Base-by-base conservation (phyloP, 2,329 filamentous ascomycete genomes). In the Sclerotinia sclerotiorum region DNA sequence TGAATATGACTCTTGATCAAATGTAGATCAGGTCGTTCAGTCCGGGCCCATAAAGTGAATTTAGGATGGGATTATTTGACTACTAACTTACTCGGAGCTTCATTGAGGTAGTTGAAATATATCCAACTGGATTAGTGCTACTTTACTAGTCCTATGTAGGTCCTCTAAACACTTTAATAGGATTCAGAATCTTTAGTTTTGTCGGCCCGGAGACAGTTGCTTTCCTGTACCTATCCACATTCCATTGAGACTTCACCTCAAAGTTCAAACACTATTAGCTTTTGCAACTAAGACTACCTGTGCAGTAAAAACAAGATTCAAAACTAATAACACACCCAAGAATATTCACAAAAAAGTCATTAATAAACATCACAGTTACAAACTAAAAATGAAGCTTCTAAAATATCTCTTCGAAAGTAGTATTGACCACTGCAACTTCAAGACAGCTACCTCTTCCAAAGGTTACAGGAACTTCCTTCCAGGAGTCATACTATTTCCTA, bases 71-170 rank as follows among this genome's bases (percentile, higher is more conserved):
- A 3, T 6, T 15, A 21, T 3, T 21, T 21, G 27, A 2, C 11
- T 15, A 21, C 5, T 27, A 2, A 42, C n/a, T 21, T 63, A 5
- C 6, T 8, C 17, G 42, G 11, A 15, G 17, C 15, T 27, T 62
- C 7, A 51, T 42, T 11, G 21, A 11, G 1, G 3, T n/a, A 13
- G 4, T 21, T 27, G 4, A 2, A 24, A 13, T 13, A 0, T 27
- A 39, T 4, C 11, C 5, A 6, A 4, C 17, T 3, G 15, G 15
- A 13, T 6, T 32, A 1, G 5, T 3, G 2, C 0, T 21, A 27
- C 1, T 2, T 3, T 2, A 39, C 27, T 51, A 2, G 1, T 13
- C 4, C 11, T n/a, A 27, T 4, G 3, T 21, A 39, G 6, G 3
- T 21, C 13, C 3, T 49, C 6, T 27, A 27, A 51, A 39, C 5